Evolutionary conservation across 768 basidiomycete genomes (phyloP).

Genomic region (Amanita inopinata): DNA sequence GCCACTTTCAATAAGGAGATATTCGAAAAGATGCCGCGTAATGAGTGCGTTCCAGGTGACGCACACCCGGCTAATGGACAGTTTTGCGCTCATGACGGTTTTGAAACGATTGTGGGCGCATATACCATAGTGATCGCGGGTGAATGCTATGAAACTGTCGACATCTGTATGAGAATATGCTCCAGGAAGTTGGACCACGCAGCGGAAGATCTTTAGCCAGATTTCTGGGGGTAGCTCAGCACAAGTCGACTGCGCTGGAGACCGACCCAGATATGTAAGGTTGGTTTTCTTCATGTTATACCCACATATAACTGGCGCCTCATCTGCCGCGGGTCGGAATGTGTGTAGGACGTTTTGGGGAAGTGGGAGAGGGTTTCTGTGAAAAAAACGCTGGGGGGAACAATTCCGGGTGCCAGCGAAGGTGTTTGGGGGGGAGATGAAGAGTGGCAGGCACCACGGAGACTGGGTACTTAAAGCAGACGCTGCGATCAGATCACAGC

Average conservation of each 20-base stretch:
- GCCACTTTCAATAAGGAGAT: conserved; percentile 16
- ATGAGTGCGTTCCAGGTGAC: conserved; percentile 14
- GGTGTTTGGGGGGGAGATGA: background rate
- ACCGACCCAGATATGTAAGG: background rate
- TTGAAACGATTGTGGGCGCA: conserved; percentile 13
- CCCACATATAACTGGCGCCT: background rate
- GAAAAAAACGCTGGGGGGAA: too few relatives aligned
- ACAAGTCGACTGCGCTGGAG: background rate
- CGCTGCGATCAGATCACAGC: conserved; percentile 1
- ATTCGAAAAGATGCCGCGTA: conserved; percentile 13
- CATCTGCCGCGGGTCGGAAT: too few relatives aligned
- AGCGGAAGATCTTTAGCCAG: conserved; percentile 18
- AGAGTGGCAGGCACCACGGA: conserved; percentile 1
- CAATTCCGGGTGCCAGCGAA: too few relatives aligned
- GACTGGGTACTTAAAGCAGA: background rate
- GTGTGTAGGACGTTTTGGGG: too few relatives aligned
- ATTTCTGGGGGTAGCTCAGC: conserved; percentile 17
- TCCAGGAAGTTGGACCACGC: conserved; percentile 18
- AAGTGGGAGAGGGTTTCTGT: too few relatives aligned
- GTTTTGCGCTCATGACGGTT: conserved; percentile 14
- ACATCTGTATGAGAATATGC: conserved; percentile 15
- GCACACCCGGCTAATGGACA: conserved; percentile 16
- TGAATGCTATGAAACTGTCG: conserved; percentile 17
- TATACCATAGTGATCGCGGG: conserved; percentile 16
- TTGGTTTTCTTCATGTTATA: background rate